Base-by-base conservation (phyloP, 306 rosid species). In the Sindora glabra region DNA sequence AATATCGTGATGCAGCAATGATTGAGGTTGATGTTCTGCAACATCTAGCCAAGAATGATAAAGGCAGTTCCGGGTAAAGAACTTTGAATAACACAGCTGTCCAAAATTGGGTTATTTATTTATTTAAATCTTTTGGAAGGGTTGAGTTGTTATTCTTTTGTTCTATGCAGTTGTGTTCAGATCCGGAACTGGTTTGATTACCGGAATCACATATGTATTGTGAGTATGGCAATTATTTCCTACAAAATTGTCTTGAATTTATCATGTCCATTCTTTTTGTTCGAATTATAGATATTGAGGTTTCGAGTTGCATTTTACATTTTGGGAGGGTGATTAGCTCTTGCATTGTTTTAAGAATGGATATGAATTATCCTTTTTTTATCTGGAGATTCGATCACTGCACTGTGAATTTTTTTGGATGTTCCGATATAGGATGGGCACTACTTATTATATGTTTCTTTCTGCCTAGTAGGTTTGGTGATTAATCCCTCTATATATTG, bases 1-100 rank as follows among this genome's bases (percentile, higher is more conserved):
- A 90, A 36, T 90, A 90, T 47, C 96, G 96, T 0, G 90, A 90
- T 15, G 97, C 97, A n/a, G 97, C 97, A 0, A 85, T 90, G 97
- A 59, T 87, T 8, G 97, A 90, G 85, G 77, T 90, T 57, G 96
- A 85, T 66, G 79, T 90, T 60, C 97, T 90, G 67, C 74, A 85
- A 54, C 83, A 62, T 32, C 83, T 90, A 39, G 76, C 70, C 2
- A 79, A 83, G 78, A 69, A 83, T 59, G 90, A 85, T 23, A 63
- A 18, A 46, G 96, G 83, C 74, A 70, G 37, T 64, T 82, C 86
- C 57, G 56, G 85, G 97, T 81, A 85, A 64, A 62, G 53, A 54
- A 55, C 34, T 40, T 25, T 52, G 14, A 40, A 15, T n/a, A 37
- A 37, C 56, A 59, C 8, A 29, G 8, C 52, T 32, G 9, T 29